Evolutionary conservation across 169 alveolate genomes (phyloP), one percentile per base, ranked within the genome.

Genomic region (Babesia bigemina): DNA sequence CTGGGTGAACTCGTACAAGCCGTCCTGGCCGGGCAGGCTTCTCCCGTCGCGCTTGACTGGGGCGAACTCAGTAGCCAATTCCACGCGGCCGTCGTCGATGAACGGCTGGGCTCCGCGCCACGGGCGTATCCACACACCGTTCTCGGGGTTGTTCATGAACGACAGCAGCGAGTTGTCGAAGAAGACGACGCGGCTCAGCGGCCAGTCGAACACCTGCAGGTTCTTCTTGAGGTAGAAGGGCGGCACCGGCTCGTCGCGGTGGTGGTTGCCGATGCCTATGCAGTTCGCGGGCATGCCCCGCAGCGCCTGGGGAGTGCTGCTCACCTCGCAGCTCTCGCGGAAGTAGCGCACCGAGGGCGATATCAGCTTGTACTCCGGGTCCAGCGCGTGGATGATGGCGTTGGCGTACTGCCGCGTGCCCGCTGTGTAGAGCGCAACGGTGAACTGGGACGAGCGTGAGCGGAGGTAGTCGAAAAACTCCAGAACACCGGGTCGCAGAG

Each of bases 141-240:
- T 71, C 28, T 71, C 81, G 14, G 81, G 81, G 61, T 71, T 56
- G n/a, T 42, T 45, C 70, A 59, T 21, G 61, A 71, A 71, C 16
- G 81, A 71, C 39, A 71, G 63, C 45, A 71, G 42, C 44, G 81
- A 71, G 62, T 71, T 71, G 62, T 71, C 81, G 63, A 71, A 71
- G 21, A 71, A 59, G 19, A 71, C 69, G 10, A 59, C 60, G n/a
- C 81, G 81, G 17, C 26, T 26, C 62, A 71, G 33, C 33, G 81
- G 81, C 81, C 81, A 71, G 48, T 60, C 81, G 24, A 71, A 48
- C 9, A 58, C 17, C 24, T 49, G 21, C 16, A 71, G 70, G 50
- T 71, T 71, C 48, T 71, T 71, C 70, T 56, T 33, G 12, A 71
- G 49, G 70, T 22, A 71, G 9, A 48, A 39, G 19, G 28, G 81